Percentiles rank a stretch among this genome's conserved stretches.
Evolutionary conservation across 1,139 yeast species (phyloP).

Genomic region (Debaryomyces sp.): DNA sequence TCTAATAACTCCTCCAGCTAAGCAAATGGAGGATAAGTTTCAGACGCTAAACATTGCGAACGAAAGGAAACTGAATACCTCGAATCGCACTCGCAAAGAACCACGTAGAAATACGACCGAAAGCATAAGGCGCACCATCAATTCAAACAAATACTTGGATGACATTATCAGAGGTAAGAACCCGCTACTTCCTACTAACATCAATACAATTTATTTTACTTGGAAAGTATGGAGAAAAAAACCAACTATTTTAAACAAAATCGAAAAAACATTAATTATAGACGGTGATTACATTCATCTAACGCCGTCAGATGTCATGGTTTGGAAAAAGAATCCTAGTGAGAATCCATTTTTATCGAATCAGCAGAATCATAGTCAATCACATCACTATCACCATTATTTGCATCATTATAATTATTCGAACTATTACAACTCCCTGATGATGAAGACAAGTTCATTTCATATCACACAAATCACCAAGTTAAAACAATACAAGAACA

Average conservation of each 20-base stretch:
- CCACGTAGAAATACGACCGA: slow-evolving; percentile 11
- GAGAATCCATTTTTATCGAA: slow-evolving; percentile 30
- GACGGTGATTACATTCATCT: slow-evolving; percentile 94
- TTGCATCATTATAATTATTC: slow-evolving; percentile 58
- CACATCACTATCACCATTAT: slow-evolving; percentile 37
- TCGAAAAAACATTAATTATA: slow-evolving; percentile 81
- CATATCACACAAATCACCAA: slow-evolving; percentile 79
- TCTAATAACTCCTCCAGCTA: slow-evolving; percentile 32
- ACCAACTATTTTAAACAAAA: slow-evolving; percentile 77
- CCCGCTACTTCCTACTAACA: slow-evolving; percentile 37
- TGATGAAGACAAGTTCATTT: slow-evolving; percentile 82
- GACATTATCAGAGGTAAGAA: slow-evolving; percentile 38
- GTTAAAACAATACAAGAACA: slow-evolving; percentile 67
- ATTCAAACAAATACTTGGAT: slow-evolving; percentile 35
- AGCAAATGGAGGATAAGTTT: slow-evolving; percentile 25
- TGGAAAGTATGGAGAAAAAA: slow-evolving; percentile 89
- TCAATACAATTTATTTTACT: slow-evolving; percentile 47
- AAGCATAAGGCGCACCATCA: slow-evolving; percentile 10
- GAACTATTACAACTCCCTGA: slow-evolving; percentile 41
- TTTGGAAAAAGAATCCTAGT: slow-evolving; percentile 53
- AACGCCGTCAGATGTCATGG: slow-evolving; percentile 69
- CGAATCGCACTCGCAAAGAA: neutral
- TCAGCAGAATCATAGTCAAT: slow-evolving; percentile 14
- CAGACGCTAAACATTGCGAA: slow-evolving; percentile 13
- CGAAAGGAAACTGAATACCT: neutral